Conservation (phyloP, 202 grass and related monocot species). For the Carex arenaria region DNA sequence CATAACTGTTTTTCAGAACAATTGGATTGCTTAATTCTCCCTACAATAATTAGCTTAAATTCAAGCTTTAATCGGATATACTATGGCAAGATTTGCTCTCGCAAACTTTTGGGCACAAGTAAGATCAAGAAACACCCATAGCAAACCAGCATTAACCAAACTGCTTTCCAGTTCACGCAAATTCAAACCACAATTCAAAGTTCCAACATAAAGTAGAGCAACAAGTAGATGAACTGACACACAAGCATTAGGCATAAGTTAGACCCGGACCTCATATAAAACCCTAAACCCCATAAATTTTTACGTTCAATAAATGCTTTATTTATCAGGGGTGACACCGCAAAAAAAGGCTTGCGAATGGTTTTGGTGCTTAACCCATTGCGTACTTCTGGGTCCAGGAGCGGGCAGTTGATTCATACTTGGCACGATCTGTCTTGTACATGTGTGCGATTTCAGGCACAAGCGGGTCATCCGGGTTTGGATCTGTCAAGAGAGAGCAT, state of each 20-base stretch:
- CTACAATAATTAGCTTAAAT: neutral
- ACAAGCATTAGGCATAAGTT: conserved; percentile 10
- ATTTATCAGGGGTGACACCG: conserved; percentile 9
- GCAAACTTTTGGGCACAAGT: neutral
- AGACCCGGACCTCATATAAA: conserved; percentile 7
- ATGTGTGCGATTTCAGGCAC: conserved; percentile 94
- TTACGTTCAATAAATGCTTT: conserved; percentile 11
- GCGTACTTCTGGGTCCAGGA: conserved; percentile 95
- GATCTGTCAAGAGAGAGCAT: conserved; percentile 78
- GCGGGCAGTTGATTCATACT: conserved; percentile 75
- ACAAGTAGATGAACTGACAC: neutral
- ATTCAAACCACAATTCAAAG: conserved; percentile 23
- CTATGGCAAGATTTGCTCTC: neutral
- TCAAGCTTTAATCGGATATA: neutral
- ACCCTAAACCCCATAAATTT: neutral
- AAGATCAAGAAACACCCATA: neutral
- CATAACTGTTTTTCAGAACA: neutral
- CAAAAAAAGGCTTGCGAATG: neutral
- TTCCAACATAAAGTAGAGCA: conserved; percentile 13
- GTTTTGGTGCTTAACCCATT: conserved; percentile 33
- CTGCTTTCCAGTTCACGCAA: conserved; percentile 13
- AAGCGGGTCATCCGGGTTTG: conserved; percentile 82
- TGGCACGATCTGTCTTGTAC: conserved; percentile 80
- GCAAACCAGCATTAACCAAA: conserved; percentile 19
- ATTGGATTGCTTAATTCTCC: neutral